Percentiles rank a stretch among this genome's conserved stretches.
Evolutionary conservation across 768 basidiomycete genomes (phyloP).

Genomic region (Mycena crocata): DNA sequence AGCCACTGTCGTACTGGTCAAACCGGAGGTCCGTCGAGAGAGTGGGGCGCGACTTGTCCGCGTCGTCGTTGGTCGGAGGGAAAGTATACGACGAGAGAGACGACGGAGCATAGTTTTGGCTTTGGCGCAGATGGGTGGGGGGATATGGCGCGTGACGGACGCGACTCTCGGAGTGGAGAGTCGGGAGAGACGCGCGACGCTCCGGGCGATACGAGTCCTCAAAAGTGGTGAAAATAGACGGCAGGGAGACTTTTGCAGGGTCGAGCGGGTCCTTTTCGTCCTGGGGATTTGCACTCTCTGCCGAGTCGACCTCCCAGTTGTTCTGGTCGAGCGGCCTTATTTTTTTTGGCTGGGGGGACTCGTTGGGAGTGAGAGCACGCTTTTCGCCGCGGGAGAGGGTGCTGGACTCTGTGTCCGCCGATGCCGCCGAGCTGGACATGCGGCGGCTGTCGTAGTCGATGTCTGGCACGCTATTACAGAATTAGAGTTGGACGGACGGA

Average conservation of each 20-base stretch:
- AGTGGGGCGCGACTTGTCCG: constrained; percentile 57
- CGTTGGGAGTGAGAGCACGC: constrained; percentile 65
- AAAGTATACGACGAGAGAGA: constrained; percentile 66
- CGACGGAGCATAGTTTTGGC: constrained; percentile 56
- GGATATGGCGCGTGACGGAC: constrained; percentile 70
- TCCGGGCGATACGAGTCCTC: constrained; percentile 70
- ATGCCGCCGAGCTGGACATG: constrained; percentile 83
- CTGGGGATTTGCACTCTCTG: constrained; percentile 38
- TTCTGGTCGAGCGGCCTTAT: constrained; percentile 49
- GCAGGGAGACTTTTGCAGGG: constrained; percentile 72
- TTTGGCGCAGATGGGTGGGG: constrained; percentile 54
- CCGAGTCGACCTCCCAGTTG: constrained; percentile 49
- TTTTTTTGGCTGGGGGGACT: constrained; percentile 67
- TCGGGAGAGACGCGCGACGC: constrained; percentile 75
- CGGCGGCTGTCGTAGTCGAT: constrained; percentile 72
- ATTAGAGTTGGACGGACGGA: no score
- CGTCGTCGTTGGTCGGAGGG: constrained; percentile 59
- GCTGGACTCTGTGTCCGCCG: constrained; percentile 76
- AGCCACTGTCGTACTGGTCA: constrained; percentile 55
- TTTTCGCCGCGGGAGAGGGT: constrained; percentile 71
- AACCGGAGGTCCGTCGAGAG: constrained; percentile 61
- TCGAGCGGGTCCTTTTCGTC: constrained; percentile 56
- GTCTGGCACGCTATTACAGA: constrained; percentile 51
- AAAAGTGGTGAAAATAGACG: constrained; percentile 79
- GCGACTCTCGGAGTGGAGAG: constrained; percentile 65